Base-by-base conservation (phyloP, 2,329 filamentous ascomycete genomes). In the Gyromitra esculenta region DNA sequence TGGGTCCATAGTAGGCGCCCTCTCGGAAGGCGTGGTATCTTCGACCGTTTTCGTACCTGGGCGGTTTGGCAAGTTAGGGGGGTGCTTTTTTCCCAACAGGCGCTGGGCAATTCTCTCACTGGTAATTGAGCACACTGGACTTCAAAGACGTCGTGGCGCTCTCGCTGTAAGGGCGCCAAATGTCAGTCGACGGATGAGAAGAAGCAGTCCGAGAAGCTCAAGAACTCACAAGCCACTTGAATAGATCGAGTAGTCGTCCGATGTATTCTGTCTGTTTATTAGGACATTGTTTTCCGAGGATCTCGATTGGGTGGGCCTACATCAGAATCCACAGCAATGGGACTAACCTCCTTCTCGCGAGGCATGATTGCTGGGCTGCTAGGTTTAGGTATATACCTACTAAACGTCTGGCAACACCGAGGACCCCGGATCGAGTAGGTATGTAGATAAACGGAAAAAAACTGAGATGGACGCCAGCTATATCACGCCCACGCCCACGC, bases 1-100 rank as follows among this genome's bases (percentile, higher is more conserved):
- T 79, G 0, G 79, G 79, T 1, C 52, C 72, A 25, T 64, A 79
- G 60, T 80, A 80, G 6, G 57, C 45, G 3, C 77, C 77, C 39
- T 77, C 70, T 8, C 64, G 39, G 39, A 72, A 80, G 3, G 75
- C 69, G 60, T 80, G 77, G 52, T 80, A 80, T 57, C 79, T 70
- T 54, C 73, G 67, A 13, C 57, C 64, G 21, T 74, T 74, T 25
- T 74, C 71, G 56, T 74, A 74, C 39, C 71, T 69, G 35, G 6
- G 11, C 5, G 21, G 11, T 35, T n/a, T 39, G 48, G 2, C 41
- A 7, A 39, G 13, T 69, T 35, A 69, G 37, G 31, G 31, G n/a
- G 3, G n/a, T 62, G 11, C 21, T 21, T 52, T 8, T 52, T n/a
- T 6, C 18, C 35, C 6, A 15, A 41, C 43, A 7, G 15, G n/a